Conservation (phyloP, 2,329 filamentous ascomycete genomes). For the Hypocrella siamensis region DNA sequence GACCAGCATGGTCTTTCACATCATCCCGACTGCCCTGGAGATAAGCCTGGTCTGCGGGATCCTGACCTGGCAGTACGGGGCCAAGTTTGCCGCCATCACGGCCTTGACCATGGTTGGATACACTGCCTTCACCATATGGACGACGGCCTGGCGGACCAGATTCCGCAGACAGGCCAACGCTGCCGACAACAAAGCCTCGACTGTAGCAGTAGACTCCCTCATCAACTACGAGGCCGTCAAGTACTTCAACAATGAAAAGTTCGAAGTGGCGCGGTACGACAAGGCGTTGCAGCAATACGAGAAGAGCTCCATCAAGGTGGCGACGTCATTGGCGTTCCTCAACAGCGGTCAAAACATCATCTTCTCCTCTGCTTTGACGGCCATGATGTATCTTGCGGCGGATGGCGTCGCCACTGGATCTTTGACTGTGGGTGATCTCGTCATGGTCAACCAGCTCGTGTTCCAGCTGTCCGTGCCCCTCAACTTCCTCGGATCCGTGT, state of each 20-base stretch:
- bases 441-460: slow-evolving; percentile 98
- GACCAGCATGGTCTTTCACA: slow-evolving; percentile 97
- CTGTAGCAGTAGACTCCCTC: slow-evolving; percentile 86
- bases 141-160: slow-evolving; percentile 92
- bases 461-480: slow-evolving; percentile 94
- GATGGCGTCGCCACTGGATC: slow-evolving; percentile 70
- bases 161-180: slow-evolving; percentile 92
- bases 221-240: slow-evolving; percentile 99
- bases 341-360: slow-evolving; percentile 96
- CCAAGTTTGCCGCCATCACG: slow-evolving; percentile 83
- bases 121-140: slow-evolving; percentile 91
- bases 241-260: slow-evolving; percentile 98
- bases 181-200: slow-evolving; percentile 89
- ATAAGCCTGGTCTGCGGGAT: slow-evolving; percentile 95
- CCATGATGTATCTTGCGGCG: slow-evolving; percentile 96
- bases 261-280: slow-evolving; percentile 83
- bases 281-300: slow-evolving; percentile 75
- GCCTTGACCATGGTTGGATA: slow-evolving; percentile 84
- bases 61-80: slow-evolving; percentile 87
- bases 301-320: slow-evolving; percentile 89
- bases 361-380: slow-evolving; percentile 82
- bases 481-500: slow-evolving; percentile 96
- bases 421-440: slow-evolving; percentile 85
- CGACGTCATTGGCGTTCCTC: slow-evolving; percentile 79
- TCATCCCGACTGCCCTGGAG: slow-evolving; percentile 83